Conservation (phyloP, 2,329 filamentous ascomycete species). For the Pseudohalonectria lignicola region DNA sequence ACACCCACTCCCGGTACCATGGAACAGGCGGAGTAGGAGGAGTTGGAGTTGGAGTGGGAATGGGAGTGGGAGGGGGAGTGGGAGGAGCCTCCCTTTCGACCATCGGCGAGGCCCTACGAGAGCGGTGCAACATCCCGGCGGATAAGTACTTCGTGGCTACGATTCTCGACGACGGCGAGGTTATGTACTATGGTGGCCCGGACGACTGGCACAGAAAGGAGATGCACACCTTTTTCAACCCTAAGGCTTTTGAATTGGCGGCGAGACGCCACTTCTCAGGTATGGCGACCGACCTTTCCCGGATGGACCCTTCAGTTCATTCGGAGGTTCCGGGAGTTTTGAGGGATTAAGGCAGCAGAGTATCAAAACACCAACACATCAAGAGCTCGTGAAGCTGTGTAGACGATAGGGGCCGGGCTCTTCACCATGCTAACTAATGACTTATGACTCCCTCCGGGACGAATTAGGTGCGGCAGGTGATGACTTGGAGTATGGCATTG, state of each 20-base stretch:
- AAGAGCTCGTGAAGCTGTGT: too few species aligned
- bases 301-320: too few species aligned
- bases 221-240: neutral
- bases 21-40: too few species aligned
- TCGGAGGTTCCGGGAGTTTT: too few species aligned
- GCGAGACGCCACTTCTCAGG: neutral
- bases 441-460: too few species aligned
- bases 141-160: conserved; percentile 41
- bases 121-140: conserved; percentile 39
- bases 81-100: conserved; percentile 21
- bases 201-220: conserved; percentile 12
- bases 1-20: neutral
- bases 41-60: too few species aligned
- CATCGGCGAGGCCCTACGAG: conserved; percentile 39
- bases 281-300: too few species aligned
- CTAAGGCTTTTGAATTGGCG: neutral
- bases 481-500: neutral
- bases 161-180: conserved; percentile 33
- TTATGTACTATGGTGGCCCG: conserved; percentile 33
- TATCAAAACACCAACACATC: too few species aligned
- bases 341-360: too few species aligned
- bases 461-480: neutral
- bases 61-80: too few species aligned
- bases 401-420: too few species aligned
- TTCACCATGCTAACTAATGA: too few species aligned